Evolutionary conservation across 2,329 filamentous ascomycete genomes (phyloP).

Genomic region (Stagonosporopsis cucurbitacearum): DNA sequence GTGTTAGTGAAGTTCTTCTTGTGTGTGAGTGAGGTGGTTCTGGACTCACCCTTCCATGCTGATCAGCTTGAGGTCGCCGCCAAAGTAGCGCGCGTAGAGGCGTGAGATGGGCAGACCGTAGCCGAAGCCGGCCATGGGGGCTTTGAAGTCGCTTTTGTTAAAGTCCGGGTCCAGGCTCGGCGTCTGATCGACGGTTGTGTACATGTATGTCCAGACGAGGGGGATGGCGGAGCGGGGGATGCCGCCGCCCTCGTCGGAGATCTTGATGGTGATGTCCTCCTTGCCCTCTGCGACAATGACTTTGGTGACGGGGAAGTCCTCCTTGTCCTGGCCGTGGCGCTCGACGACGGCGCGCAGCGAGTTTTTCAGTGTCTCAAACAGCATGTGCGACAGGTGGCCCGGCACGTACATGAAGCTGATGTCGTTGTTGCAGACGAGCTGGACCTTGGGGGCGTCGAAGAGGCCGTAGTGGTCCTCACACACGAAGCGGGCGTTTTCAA

Average conservation of each 20-base stretch:
- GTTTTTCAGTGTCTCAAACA: conserved; percentile 99
- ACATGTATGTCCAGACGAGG: conserved; percentile 99
- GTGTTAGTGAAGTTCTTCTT: background rate
- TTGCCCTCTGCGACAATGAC: conserved; percentile 97
- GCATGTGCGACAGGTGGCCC: conserved; percentile 98
- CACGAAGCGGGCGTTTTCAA: conserved; percentile 98
- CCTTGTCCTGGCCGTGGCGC: conserved; percentile 90
- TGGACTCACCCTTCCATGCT: conserved; percentile 96
- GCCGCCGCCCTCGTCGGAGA: conserved; percentile 94
- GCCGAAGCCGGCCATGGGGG: conserved; percentile 98
- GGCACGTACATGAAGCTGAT: conserved; percentile 99
- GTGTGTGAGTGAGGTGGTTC: conserved; percentile 27
- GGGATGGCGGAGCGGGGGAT: conserved; percentile 93
- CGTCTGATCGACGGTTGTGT: conserved; percentile 96
- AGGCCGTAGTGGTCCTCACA: conserved; percentile 98
- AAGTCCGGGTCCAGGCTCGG: conserved; percentile 96
- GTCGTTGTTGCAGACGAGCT: conserved; percentile 92
- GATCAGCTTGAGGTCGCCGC: conserved; percentile 94
- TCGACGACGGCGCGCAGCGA: conserved; percentile 96
- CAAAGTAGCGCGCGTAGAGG: conserved; percentile 95
- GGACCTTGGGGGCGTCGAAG: conserved; percentile 94
- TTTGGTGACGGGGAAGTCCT: conserved; percentile 95
- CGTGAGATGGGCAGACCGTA: conserved; percentile 94
- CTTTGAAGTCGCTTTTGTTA: conserved; percentile 99
- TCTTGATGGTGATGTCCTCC: conserved; percentile 99